Evolutionary conservation across 2,329 filamentous ascomycete species (phyloP), one percentile per base, ranked within the genome.

Genomic region (Fusarium cyanostomum): DNA sequence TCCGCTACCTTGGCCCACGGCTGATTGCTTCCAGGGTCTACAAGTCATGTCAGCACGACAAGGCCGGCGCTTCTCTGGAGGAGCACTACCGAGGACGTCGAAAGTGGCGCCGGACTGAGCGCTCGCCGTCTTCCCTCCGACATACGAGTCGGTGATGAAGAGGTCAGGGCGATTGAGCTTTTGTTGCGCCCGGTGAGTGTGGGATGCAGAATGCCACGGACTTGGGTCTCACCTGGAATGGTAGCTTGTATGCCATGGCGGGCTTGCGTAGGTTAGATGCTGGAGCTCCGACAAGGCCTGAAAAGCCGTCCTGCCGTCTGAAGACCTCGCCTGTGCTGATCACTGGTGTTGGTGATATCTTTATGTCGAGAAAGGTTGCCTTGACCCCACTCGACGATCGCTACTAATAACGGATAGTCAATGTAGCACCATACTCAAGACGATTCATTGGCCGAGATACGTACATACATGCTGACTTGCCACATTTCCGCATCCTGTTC

Each of bases 91-190:
- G 2, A 59, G 39, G 0, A 59, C 56, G 1, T 59, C 41, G 6
- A 59, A 59, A 8, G 54, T 59, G 18, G 35, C 4, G 1, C 35
- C 41, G 6, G 54, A 59, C 7, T 24, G 2, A 1, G 54, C 54
- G 11, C 8, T 3, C 2, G 13, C 33, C 7, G 21, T 43, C 8
- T 48, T 30, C 0, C 57, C 55, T 10, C 33, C 15, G 7, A 60
- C 18, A 15, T 59, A 60, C 2, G 57, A 60, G 1, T 43, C 26
- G 1, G 30, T 21, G 15, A 53, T 43, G 9, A 60, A 28, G 1
- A 60, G 54, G 4, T 59, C 55, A 0, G 48, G 42, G 0, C 46
- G 46, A 13, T 53, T 43, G 4, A 60, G 57, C 57, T 60, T 15
- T 6, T 7, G 2, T 4, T 1, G 12, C 28, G 21, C 12, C 21